Conservation (phyloP, 108 stramenopile species). For the Discostella stelligeroides region DNA sequence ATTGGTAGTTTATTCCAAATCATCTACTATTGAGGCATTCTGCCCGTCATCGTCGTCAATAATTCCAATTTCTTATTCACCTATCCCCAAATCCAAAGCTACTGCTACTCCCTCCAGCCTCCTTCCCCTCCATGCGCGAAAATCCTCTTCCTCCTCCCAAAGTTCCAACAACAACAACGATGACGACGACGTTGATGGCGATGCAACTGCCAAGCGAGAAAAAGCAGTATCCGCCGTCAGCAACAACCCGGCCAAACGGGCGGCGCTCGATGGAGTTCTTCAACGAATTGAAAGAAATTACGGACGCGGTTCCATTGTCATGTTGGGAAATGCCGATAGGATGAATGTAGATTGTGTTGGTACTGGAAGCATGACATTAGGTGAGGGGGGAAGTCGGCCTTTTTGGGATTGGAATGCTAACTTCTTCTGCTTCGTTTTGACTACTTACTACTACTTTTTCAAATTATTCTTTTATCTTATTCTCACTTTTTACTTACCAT, state of each 20-base stretch:
- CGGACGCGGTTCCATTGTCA: slow-evolving; percentile 90
- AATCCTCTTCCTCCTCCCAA: not conserved
- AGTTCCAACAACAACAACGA: not conserved
- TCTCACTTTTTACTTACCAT: not conserved
- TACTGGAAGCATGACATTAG: slow-evolving; percentile 90
- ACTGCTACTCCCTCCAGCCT: not conserved
- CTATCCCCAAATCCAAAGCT: not conserved
- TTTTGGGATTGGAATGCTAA: too few species aligned
- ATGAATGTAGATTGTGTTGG: slow-evolving; percentile 85
- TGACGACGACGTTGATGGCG: not conserved
- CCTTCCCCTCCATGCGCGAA: not conserved
- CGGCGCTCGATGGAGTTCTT: slow-evolving; percentile 90
- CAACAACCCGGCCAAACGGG: slow-evolving; percentile 61
- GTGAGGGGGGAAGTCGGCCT: too few species aligned
- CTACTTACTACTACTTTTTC: not conserved
- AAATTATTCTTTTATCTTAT: not conserved
- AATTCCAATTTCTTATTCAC: not conserved
- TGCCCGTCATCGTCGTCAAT: not conserved
- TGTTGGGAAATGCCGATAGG: slow-evolving; percentile 75
- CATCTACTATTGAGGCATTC: not conserved
- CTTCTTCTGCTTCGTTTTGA: too few species aligned
- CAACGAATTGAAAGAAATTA: slow-evolving; percentile 89
- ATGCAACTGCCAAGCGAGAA: not conserved
- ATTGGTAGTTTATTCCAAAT: not conserved
- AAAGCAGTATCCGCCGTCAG: not conserved